Base-by-base conservation (phyloP, 192 early-diverging fungal species). In the Dimargaris xerosporica region DNA sequence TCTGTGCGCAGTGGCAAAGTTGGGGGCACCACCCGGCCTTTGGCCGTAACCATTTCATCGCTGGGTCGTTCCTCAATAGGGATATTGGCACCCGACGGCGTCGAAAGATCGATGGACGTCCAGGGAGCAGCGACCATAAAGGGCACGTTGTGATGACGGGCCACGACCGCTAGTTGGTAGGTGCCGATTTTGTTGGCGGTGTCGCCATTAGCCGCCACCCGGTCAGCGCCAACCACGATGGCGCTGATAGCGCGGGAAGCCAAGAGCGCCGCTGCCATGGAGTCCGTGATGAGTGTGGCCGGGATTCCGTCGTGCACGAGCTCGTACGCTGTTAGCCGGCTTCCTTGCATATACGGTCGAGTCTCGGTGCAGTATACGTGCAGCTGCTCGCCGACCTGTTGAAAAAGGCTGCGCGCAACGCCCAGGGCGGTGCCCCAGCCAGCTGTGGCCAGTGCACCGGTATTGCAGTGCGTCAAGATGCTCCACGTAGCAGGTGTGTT, bases 111-210 rank as follows among this genome's bases (percentile, higher is more conserved):
- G 51, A 99, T 84, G 1, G 88, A 89, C 3, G 93, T 95, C 0
- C 82, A 77, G 7, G 96, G 96, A 0, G 96, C 96, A n/a, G 96
- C 94, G 1, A 99, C 96, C 54, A 99, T 87, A 65, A 99, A 97
- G 23, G 78, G 79, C 6, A 93, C 78, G 19, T 76, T 76, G 68
- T 97, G 92, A 70, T 83, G 81, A 48, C 75, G 78, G 12, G 96
- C 96, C 10, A 87, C 76, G 63, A 99, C 93, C 25, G 96, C 94
- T 52, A 99, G 72, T 67, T 99, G 96, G 63, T 97, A 99, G 7
- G 94, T 99, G 16, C 96, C 96, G 62, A 99, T 97, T 71, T 96
- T 99, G 75, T 97, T 97, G 31, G 94, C 93, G 0, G 94, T 97
- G 65, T 99, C 96, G 47, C 96, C 96, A 68, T 97, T 99, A 11